Percentiles rank a stretch among this genome's conserved stretches.
Evolutionary conservation across 2,329 filamentous ascomycete genomes (phyloP).

Genomic region (Tolypocladium album): DNA sequence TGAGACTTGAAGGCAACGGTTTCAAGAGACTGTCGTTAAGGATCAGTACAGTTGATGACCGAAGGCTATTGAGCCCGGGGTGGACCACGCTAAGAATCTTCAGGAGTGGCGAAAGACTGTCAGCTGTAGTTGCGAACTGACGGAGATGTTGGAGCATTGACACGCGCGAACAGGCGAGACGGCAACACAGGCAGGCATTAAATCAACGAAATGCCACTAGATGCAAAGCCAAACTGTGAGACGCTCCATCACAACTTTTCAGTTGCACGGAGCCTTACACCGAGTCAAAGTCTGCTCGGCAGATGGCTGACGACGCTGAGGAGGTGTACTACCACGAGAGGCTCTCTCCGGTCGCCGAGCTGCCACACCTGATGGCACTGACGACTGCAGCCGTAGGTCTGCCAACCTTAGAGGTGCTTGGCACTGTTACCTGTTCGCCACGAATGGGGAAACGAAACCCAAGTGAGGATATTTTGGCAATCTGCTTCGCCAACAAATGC

Average conservation of each 20-base stretch:
- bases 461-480: too few species aligned
- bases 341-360: not conserved
- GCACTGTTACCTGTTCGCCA: not conserved
- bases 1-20: not conserved
- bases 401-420: not conserved
- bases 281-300: not conserved
- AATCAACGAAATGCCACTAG: not conserved
- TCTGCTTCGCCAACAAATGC: too few species aligned
- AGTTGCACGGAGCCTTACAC: not conserved
- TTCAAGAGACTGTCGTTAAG: not conserved
- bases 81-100: too few species aligned
- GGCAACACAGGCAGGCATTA: not conserved
- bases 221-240: not conserved
- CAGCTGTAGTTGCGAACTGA: too few species aligned
- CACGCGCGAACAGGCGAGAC: too few species aligned
- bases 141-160: too few species aligned
- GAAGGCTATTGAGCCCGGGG: too few species aligned
- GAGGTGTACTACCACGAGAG: not conserved
- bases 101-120: not conserved
- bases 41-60: not conserved
- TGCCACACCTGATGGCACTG: not conserved
- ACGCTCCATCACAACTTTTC: not conserved
- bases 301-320: not conserved
- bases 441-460: not conserved
- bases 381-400: not conserved